Evolutionary conservation across 106 monocot genomes (phyloP), one percentile per base, ranked within the genome.

Genomic region (Gastrodia elata): DNA sequence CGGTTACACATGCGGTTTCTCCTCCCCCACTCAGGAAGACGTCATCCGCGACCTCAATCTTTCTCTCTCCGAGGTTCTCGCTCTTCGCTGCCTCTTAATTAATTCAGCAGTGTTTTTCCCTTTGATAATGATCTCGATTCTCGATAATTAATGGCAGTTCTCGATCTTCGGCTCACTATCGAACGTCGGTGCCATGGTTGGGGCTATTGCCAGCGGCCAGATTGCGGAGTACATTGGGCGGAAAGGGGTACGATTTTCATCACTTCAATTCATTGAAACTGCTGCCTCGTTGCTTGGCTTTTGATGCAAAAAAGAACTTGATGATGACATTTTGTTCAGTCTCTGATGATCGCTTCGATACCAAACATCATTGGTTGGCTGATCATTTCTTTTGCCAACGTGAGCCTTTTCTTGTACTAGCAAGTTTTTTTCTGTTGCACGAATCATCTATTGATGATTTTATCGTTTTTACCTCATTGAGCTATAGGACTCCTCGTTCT

Each of bases 181-280:
- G n/a, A 95, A 96, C 52, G 95, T 96, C 14, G 95, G 95, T 4
- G 95, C 92, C 40, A 96, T 96, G 95, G 83, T 96, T 6, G 95
- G 95, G 1, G 95, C 95, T 33, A 96, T 96, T 32, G 85, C 92
- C 30, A 96, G 95, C 57, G 92, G 95, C 13, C 95, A 96, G 82
- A 87, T 96, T 6, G 87, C 95, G 7, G 92, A 96, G 82, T 92
- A 96, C 76, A 88, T 92, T 39, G 95, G 95, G 2, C 76, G 95
- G 8, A 96, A 92, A 83, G 95, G 95, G 84, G 95, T 95, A 79
- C 61, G 73, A 0, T 18, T 7, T 20, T 25, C 18, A 22, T 26
- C 20, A 2, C 4, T 48, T 4, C 0, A 39, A 59, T 42, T 18
- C 44, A 30, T 44, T 41, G 18, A 26, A 24, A 40, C 24, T 69